These are phyloP conservation scores for Talaromyces stipitatus DNA, from an alignment of 495 filamentous ascomycete genomes.

Conservation along the genomic window DNA sequence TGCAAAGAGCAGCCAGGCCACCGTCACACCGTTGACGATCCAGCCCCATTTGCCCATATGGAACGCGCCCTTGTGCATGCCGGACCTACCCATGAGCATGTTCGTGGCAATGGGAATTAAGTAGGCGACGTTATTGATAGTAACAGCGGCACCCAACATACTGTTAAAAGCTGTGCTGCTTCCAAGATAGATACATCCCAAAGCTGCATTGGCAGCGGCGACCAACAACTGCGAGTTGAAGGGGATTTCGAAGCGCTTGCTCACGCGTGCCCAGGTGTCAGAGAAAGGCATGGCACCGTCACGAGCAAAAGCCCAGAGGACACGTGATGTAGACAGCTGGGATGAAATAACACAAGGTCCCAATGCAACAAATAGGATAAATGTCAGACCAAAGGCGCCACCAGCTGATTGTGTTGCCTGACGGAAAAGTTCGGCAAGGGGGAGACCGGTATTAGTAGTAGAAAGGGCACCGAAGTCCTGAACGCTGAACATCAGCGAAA, in stretches of 20 bases:
- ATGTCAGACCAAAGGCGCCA: slow-evolving; percentile 24
- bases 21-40: slow-evolving; percentile 27
- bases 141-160: slow-evolving; percentile 29
- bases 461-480: slow-evolving; percentile 14
- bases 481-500: slow-evolving; percentile 24
- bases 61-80: slow-evolving; percentile 41
- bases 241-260: slow-evolving; percentile 16
- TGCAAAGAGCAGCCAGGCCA: slow-evolving; percentile 28
- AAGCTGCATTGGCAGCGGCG: slow-evolving; percentile 25
- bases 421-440: slow-evolving; percentile 23
- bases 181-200: slow-evolving; percentile 32
- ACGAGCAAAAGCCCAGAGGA: slow-evolving; percentile 38
- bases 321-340: slow-evolving; percentile 22
- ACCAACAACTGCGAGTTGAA: slow-evolving; percentile 56
- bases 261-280: slow-evolving; percentile 9
- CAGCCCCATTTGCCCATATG: slow-evolving; percentile 15
- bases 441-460: slow-evolving; percentile 20
- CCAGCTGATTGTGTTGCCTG: slow-evolving; percentile 23
- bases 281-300: slow-evolving; percentile 27
- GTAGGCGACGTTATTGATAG: slow-evolving; percentile 32
- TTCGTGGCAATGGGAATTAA: slow-evolving; percentile 28
- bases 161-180: slow-evolving; percentile 32
- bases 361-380: slow-evolving; percentile 18
- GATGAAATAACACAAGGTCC: slow-evolving; percentile 29
- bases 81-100: slow-evolving; percentile 15